These are phyloP conservation scores for Phialocephala subalpina DNA, from an alignment of 2,329 filamentous ascomycete genomes.

Conservation along the genomic window DNA sequence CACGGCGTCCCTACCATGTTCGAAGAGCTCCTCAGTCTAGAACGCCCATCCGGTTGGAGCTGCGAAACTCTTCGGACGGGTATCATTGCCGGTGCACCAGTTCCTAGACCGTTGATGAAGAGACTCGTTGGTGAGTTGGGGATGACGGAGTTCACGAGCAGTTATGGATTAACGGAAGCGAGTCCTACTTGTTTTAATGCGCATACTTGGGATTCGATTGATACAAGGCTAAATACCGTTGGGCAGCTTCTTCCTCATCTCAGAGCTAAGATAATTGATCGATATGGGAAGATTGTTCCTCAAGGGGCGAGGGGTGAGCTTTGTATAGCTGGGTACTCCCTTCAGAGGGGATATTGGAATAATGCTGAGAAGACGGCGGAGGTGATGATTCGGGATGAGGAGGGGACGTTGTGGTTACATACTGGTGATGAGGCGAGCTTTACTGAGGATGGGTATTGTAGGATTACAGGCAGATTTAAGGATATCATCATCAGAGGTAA, in stretches of 20 bases:
- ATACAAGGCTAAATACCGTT: slow-evolving; percentile 58
- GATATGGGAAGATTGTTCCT: slow-evolving; percentile 67
- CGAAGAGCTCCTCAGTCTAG: slow-evolving; percentile 38
- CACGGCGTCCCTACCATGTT: slow-evolving; percentile 85
- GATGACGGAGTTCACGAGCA: slow-evolving; percentile 68
- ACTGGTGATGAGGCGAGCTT: slow-evolving; percentile 63
- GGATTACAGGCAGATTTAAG: slow-evolving; percentile 74
- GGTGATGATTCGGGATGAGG: slow-evolving; percentile 39
- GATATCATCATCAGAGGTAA: slow-evolving; percentile 73
- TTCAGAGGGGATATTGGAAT: slow-evolving; percentile 73
- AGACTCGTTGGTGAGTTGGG: slow-evolving; percentile 74
- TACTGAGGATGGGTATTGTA: slow-evolving; percentile 51
- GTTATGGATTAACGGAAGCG: too few species aligned
- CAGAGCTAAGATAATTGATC: slow-evolving; percentile 74
- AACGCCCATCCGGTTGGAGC: slow-evolving; percentile 19
- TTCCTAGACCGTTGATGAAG: slow-evolving; percentile 79
- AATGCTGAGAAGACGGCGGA: slow-evolving; percentile 78
- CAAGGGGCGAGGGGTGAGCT: slow-evolving; percentile 76
- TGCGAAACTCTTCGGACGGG: slow-evolving; percentile 67
- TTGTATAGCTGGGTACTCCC: slow-evolving; percentile 80
- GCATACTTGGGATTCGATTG: slow-evolving; percentile 54
- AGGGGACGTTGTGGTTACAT: slow-evolving; percentile 54
- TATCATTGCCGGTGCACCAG: slow-evolving; percentile 81
- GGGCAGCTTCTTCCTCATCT: slow-evolving; percentile 80
- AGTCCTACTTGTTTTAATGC: slow-evolving; percentile 82